Conservation (phyloP, 2,329 filamentous ascomycete species). For the Tolypocladium pustulatum region DNA sequence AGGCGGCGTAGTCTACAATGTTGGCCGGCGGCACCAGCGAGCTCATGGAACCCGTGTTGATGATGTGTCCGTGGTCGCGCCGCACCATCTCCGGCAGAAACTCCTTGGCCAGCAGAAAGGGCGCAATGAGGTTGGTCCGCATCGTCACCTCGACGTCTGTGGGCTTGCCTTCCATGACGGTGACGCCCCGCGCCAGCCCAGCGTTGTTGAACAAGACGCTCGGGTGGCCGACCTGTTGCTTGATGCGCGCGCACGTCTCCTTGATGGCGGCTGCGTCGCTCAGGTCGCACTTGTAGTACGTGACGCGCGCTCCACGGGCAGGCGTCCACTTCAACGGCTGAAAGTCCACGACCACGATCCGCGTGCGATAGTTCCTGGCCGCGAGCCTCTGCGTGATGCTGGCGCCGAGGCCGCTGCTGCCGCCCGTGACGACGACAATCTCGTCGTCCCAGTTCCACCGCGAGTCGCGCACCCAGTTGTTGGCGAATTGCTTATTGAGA, state of each 20-base stretch:
- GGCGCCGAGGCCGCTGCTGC: neutral
- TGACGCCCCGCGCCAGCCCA: neutral
- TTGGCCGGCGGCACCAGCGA: conserved; percentile 40
- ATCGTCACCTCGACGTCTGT: neutral
- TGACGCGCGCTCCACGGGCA: neutral
- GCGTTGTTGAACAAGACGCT: neutral
- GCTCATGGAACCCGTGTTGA: conserved; percentile 50
- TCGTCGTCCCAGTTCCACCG: neutral
- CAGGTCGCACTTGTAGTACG: neutral
- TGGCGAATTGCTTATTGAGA: neutral
- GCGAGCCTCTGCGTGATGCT: neutral
- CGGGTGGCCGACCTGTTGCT: neutral
- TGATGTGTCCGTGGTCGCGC: conserved; percentile 52
- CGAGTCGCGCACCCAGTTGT: neutral
- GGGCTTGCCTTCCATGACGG: conserved; percentile 14
- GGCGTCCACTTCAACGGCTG: neutral
- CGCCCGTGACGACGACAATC: neutral
- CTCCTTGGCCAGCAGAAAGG: conserved; percentile 46
- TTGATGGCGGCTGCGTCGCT: neutral
- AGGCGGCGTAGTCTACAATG: conserved; percentile 49
- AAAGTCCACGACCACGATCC: neutral
- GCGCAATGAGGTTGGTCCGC: conserved; percentile 43
- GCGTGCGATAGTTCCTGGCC: neutral
- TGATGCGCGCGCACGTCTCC: neutral
- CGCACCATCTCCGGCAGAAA: conserved; percentile 50